phyloP scores from a whole-genome alignment of 2,329 filamentous ascomycete species.

The Cladosporium sp. region DNA sequence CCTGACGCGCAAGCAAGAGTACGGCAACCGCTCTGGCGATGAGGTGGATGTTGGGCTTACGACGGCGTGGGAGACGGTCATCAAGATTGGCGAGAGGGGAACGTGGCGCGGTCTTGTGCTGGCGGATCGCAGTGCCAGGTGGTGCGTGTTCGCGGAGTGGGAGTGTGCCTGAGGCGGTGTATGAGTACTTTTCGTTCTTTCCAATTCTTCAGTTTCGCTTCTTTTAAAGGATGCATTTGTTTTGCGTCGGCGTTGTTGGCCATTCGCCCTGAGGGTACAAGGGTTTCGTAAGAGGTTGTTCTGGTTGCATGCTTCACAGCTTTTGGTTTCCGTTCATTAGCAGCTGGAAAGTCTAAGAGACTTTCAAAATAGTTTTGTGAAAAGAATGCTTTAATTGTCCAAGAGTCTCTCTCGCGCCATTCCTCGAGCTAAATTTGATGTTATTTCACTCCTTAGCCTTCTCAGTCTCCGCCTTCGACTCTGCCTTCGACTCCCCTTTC shows the following conservation, averaged over 20 bases:
- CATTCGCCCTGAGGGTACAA: too few relatives aligned
- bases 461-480: neutral
- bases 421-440: too few relatives aligned
- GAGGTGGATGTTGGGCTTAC: constrained; percentile 56
- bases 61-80: constrained; percentile 80
- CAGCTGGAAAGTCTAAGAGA: too few relatives aligned
- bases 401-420: neutral
- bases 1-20: constrained; percentile 66
- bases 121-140: constrained; percentile 74
- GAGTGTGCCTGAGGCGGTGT: constrained; percentile 45
- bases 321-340: too few relatives aligned
- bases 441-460: too few relatives aligned
- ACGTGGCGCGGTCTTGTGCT: constrained; percentile 76
- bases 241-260: too few relatives aligned
- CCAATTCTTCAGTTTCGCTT: neutral
- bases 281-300: too few relatives aligned
- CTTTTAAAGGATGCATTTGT: neutral
- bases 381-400: too few relatives aligned
- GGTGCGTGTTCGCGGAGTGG: constrained; percentile 94
- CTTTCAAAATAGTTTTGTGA: too few relatives aligned
- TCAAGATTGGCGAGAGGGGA: constrained; percentile 79
- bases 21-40: constrained; percentile 47
- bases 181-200: neutral
- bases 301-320: too few relatives aligned
- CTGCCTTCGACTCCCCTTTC: neutral